phyloP scores from a whole-genome alignment of 257 asterid genomes.

The Petunia axillaris region DNA sequence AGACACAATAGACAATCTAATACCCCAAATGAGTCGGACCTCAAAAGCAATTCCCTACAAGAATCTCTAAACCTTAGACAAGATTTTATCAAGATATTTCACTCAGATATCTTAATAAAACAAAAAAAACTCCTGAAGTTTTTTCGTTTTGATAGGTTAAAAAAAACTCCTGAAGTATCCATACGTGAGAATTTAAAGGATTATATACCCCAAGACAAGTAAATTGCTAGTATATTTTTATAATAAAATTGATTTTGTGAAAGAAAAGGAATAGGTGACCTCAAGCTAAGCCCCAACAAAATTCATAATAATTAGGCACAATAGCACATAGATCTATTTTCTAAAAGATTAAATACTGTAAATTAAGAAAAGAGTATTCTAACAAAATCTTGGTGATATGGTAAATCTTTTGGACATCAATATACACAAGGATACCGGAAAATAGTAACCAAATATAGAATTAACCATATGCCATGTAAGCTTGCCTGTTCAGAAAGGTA shows the following conservation, averaged over 20 bases:
- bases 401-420: constrained; percentile 16
- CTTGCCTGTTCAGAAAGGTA: constrained; percentile 91
- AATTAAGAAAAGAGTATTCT: neutral
- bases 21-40: neutral
- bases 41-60: neutral
- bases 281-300: neutral
- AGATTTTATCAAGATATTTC: neutral
- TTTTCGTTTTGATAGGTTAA: no score
- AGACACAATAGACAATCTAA: constrained; percentile 8
- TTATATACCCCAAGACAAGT: constrained; percentile 13
- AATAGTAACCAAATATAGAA: neutral
- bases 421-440: neutral
- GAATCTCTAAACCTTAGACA: neutral
- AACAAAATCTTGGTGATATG: constrained; percentile 13
- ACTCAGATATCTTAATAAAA: neutral
- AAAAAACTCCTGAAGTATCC: neutral
- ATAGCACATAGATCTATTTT: neutral
- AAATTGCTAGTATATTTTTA: neutral
- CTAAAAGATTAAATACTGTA: neutral
- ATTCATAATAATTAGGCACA: no score
- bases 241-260: neutral
- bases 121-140: neutral
- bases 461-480: constrained; percentile 3
- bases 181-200: neutral
- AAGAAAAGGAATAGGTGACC: neutral